Evolutionary conservation across 495 filamentous ascomycete genomes (phyloP).

Genomic region (Rostrohypoxylon terebratum): DNA sequence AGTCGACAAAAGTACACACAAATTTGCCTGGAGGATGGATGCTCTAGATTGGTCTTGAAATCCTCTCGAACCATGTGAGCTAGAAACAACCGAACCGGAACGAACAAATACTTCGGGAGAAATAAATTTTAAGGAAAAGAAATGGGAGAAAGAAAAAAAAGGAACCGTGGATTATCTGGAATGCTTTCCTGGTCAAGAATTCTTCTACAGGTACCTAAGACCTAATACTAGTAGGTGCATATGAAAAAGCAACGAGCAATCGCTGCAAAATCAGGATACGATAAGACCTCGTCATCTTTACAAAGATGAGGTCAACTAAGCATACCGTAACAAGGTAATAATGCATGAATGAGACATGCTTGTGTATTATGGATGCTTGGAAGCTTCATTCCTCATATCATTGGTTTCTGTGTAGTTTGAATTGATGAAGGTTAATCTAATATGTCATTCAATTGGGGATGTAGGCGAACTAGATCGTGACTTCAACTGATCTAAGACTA

Average conservation of each 20-base stretch:
- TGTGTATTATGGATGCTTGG: background rate
- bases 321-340: conserved; percentile 15
- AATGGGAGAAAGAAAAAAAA: conserved; percentile 15
- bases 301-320: background rate
- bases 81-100: background rate
- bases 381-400: conserved; percentile 5
- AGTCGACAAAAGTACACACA: conserved; percentile 13
- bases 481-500: conserved; percentile 25
- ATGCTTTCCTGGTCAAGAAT: background rate
- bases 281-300: background rate
- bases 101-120: background rate
- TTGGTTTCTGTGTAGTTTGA: conserved; percentile 16
- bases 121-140: conserved; percentile 15
- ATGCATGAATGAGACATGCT: conserved; percentile 33
- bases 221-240: background rate
- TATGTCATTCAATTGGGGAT: conserved; percentile 19
- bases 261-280: background rate
- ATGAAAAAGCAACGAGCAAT: conserved; percentile 1
- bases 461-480: conserved; percentile 14
- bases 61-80: conserved; percentile 8
- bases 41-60: conserved; percentile 26
- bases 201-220: background rate
- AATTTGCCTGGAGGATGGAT: conserved; percentile 1
- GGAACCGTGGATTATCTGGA: background rate
- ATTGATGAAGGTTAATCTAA: conserved; percentile 33